Base-by-base conservation (phyloP, 2,329 filamentous ascomycete species). In the Colletotrichum orchidophilum region DNA sequence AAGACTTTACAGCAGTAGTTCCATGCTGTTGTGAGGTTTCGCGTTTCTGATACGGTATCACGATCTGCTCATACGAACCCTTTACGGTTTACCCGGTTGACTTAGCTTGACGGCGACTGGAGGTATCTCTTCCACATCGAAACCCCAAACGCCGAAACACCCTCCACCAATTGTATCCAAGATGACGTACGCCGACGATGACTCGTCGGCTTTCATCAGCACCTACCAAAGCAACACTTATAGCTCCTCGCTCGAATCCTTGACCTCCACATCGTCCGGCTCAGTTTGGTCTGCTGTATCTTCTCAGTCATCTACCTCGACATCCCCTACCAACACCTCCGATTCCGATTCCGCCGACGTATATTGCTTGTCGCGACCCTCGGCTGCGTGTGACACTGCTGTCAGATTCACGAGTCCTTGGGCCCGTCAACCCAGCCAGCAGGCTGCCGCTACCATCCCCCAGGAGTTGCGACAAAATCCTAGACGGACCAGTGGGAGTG, bases 271-370 rank as follows among this genome's bases (percentile, higher is more conserved):
- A 66, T 95, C 93, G 24, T 89, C 92, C 69, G 89, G 91, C 66
- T 96, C 94, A 39, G 87, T 94, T 76, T 96, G 94, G 87, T 96
- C 94, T 75, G 87, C 92, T 77, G 88, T 86, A 61, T 92, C 90
- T 66, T 91, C 90, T 24, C 92, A 94, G 82, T 86, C 87, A 73
- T 94, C 93, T 64, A 90, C 92, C 76, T 91, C 92, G 72, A 91
- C 91, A 50, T 91, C 90, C 65, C 91, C 91, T 66, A 86, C 89
- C 71, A 86, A 87, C 78, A 88, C 89, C 70, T 89, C 88, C 73
- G 87, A 90, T 76, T 82, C 82, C 67, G 84, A 88, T 75, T 81
- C 82, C 58, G 83, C 82, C 80, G 85, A 86, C 67, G 79, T 82
- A 8, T 86, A 80, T 66, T 83, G 80, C 74, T 80, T 80, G 65